A percentile compares a stretch with the other conserved stretches of the same genome.
These are phyloP conservation scores for Fusarium luffae DNA, from an alignment of 2,329 filamentous ascomycete genomes.

Conservation along the genomic window DNA sequence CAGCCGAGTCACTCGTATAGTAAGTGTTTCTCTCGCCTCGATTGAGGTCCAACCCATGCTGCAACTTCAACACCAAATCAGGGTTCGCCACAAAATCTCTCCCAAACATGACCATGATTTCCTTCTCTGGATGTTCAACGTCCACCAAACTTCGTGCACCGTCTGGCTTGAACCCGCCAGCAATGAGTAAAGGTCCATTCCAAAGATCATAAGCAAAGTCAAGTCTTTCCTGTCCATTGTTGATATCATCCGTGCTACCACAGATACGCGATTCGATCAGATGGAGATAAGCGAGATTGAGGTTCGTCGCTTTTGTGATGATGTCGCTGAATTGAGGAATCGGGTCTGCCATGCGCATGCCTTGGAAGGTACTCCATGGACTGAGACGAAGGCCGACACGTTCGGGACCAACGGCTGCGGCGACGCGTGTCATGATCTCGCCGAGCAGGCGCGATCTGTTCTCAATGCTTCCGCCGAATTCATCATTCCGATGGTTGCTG, in stretches of 20 bases:
- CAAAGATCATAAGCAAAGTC: constrained; percentile 52
- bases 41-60: constrained; percentile 43
- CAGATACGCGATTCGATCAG: constrained; percentile 67
- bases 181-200: constrained; percentile 49
- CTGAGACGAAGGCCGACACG: constrained; percentile 67
- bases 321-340: constrained; percentile 72
- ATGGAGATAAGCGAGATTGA: constrained; percentile 71
- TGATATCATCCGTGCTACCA: constrained; percentile 51
- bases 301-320: constrained; percentile 59
- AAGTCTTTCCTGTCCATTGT: constrained; percentile 49
- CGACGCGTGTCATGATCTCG: constrained; percentile 59
- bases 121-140: constrained; percentile 43
- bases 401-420: constrained; percentile 59
- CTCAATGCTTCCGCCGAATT: constrained; percentile 63
- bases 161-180: constrained; percentile 48
- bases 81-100: constrained; percentile 49
- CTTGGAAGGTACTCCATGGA: constrained; percentile 70
- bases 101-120: constrained; percentile 51
- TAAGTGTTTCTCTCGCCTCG: constrained; percentile 45
- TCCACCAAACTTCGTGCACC: constrained; percentile 47
- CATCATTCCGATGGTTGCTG: constrained; percentile 62
- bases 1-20: constrained; percentile 34
- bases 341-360: constrained; percentile 72
- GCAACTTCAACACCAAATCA: constrained; percentile 42
- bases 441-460: constrained; percentile 64